Evolutionary conservation across 2,329 filamentous ascomycete species (phyloP), one percentile per base, ranked within the genome.

Genomic region (Fusarium oxysporum): DNA sequence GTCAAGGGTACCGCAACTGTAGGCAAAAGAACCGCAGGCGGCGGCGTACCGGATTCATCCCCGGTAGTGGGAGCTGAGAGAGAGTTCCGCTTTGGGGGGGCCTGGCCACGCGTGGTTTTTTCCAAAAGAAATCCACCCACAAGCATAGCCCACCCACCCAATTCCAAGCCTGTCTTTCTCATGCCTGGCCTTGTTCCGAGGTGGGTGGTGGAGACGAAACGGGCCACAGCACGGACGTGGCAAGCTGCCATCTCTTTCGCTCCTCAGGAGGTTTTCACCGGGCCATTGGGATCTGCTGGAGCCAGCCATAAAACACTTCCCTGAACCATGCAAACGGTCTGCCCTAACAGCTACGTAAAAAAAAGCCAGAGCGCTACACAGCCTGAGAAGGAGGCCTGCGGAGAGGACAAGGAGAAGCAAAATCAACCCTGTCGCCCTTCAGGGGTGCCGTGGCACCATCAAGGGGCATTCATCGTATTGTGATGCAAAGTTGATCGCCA

Each of bases 51-150:
- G 70, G 68, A 61, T 70, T 53, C 65, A 65, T 72, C 69, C 65
- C 70, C 55, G 65, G 65, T 56, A 53, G 48, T 50, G 48, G 40
- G 35, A 67, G 65, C 69, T 72, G 69, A 70, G 45, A 70, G 45
- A 35, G 64, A 59, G 58, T 60, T 68, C 48, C 55, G 65, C 60
- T 66, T 68, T 37, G 48, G 38, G 53, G 69, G 48, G 23, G 23
- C 45, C 50, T 61, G 54, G 58, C 71, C 47, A 63, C 74, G 73
- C 73, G 73, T 76, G 71, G 69, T 74, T 76, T 76, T 74, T 67
- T 71, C 23, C 47, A 48, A 67, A 43, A 25, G 41, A 48, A 69
- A 58, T 32, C 66, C 66, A 68, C 61, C 38, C 30, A 43, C 11
- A 17, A 50, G 35, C 43, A 56, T 43, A 50, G 37, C 58, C 59